These are phyloP conservation scores for Isochrysis galbana DNA, from an alignment of 78 protist species.

Conservation along the genomic window DNA sequence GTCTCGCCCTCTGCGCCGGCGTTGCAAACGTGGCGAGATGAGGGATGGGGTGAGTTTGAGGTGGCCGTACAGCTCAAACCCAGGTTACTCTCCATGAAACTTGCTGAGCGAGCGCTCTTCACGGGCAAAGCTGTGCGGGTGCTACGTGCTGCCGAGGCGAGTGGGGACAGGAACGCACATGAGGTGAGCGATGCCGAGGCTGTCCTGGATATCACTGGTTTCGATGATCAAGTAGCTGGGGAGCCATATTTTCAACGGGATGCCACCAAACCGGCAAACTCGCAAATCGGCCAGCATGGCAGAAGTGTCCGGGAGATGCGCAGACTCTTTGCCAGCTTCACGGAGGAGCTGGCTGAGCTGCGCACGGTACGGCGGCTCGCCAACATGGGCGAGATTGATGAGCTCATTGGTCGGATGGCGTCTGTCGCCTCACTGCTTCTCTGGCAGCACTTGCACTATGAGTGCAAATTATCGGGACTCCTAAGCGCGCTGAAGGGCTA, in stretches of 20 bases:
- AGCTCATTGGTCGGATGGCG: not conserved
- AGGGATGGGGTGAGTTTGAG: not conserved
- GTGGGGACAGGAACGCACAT: not conserved
- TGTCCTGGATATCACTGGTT: not conserved
- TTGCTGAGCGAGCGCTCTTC: constrained; percentile 8
- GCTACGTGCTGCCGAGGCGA: not conserved
- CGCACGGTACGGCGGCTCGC: not conserved
- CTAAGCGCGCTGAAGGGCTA: not conserved
- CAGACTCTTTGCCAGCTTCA: too few species aligned
- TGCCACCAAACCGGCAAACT: too few species aligned
- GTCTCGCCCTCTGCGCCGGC: not conserved
- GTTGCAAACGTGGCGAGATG: not conserved
- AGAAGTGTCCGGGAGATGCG: too few species aligned
- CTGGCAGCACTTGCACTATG: not conserved
- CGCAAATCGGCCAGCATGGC: too few species aligned
- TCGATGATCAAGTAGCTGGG: too few species aligned
- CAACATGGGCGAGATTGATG: not conserved
- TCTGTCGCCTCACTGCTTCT: not conserved
- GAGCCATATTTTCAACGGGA: too few species aligned
- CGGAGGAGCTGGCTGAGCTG: not conserved
- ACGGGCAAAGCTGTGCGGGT: not conserved
- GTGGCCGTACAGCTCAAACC: not conserved
- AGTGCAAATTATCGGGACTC: not conserved
- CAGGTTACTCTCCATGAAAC: not conserved
- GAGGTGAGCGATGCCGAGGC: not conserved